Percentiles rank a stretch among this genome's conserved stretches.
These are phyloP conservation scores for Cucumis melo DNA, from an alignment of 306 rosid species.

Conservation along the genomic window DNA sequence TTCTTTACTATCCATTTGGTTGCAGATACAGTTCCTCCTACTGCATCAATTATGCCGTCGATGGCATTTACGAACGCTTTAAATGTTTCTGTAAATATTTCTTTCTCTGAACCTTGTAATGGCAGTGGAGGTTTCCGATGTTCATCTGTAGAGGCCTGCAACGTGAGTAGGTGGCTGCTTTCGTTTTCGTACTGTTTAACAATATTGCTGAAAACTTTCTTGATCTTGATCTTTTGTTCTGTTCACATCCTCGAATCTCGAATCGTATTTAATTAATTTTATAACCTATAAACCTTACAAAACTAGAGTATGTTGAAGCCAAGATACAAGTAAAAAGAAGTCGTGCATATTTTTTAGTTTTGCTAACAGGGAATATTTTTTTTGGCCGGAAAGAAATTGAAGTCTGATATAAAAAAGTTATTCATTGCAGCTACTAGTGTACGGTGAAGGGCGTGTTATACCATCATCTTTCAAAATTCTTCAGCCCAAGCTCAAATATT, in stretches of 20 bases:
- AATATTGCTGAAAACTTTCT: not conserved
- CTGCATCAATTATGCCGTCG: slow-evolving; percentile 52
- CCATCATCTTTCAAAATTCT: slow-evolving; percentile 60
- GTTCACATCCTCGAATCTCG: not conserved
- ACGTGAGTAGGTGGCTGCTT: slow-evolving; percentile 54
- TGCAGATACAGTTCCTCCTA: slow-evolving; percentile 83
- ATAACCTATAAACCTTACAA: not conserved
- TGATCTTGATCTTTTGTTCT: not conserved
- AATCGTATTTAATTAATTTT: not conserved
- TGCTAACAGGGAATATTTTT: not conserved
- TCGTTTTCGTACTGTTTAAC: not conserved
- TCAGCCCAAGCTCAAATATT: slow-evolving; percentile 49
- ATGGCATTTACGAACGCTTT: slow-evolving; percentile 45
- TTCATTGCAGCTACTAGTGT: slow-evolving; percentile 60
- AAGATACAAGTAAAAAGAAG: not conserved
- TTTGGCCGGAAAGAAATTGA: not conserved
- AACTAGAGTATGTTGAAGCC: not conserved
- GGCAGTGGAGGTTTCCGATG: slow-evolving; percentile 64
- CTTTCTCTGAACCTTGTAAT: slow-evolving; percentile 65
- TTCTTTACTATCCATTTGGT: not conserved
- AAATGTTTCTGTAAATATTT: slow-evolving; percentile 61
- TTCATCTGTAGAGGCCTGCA: slow-evolving; percentile 63
- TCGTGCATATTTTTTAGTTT: not conserved
- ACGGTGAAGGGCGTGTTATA: slow-evolving; percentile 78
- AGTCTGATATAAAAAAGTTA: not conserved